Evolutionary conservation across 176 grass and related monocot genomes (phyloP), one percentile per base, ranked within the genome.

Genomic region (Juncus inflexus): DNA sequence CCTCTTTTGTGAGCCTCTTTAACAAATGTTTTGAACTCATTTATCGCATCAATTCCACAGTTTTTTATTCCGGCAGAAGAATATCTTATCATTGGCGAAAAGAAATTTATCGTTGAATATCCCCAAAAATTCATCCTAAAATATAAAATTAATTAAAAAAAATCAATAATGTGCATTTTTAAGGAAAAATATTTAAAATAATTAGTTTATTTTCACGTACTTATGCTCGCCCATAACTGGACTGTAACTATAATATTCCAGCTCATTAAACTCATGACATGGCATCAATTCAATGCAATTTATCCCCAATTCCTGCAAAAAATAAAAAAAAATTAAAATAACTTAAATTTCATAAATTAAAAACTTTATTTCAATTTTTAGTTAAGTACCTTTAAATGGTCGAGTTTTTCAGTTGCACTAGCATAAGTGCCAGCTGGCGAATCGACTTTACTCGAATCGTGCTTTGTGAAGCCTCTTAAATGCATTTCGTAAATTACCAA

Each of bases 241-340:
- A 43, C 60, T 74, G 63, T 68, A 74, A 59, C 76, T 76, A 60
- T 83, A 73, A 71, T 89, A 97, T 67, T 97, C 94, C 54, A 97
- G 80, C 60, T 97, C 94, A 7, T 97, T 97, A 57, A 91, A 97
- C 64, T 97, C 94, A 52, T 97, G 94, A 58, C 87, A 89, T 52
- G 94, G 94, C 85, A 97, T 97, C 70, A 97, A 65, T 58, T 97
- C 94, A 75, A 97, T 65, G 83, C 87, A 97, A 52, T 97, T 97
- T 66, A 97, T 69, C 71, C 87, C 94, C 72, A 97, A 76, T 45
- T 89, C 83, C 94, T 97, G 82, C 42, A 79, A 59, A 84, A 47
- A 47, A 10, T 70, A 3, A 70, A 70, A 58, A 15, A 14, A 42
- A n/a, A n/a, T n/a, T 14, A 3, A 12, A 42, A 40, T 9, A 55